Percentiles rank a stretch among this genome's conserved stretches.
Evolutionary conservation across 192 early-diverging fungal species (phyloP).

Genomic region (Haplosporangium gracile): DNA sequence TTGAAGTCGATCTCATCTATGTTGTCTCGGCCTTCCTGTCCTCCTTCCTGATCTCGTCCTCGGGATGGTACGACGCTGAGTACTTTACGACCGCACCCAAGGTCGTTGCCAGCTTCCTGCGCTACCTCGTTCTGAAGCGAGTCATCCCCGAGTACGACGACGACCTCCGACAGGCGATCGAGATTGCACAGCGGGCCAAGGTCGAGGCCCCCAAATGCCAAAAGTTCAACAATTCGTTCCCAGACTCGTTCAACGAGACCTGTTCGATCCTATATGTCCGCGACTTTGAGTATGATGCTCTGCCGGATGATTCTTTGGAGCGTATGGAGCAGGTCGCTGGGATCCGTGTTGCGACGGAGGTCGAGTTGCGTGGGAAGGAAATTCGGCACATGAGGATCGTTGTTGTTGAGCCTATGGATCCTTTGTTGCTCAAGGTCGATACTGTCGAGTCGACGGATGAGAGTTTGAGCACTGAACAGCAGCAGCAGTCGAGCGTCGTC

Average conservation of each 20-base stretch:
- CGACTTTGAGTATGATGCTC: neutral
- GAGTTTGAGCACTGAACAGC: neutral
- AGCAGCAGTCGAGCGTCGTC: neutral
- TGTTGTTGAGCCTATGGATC: neutral
- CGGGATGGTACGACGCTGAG: constrained; percentile 20
- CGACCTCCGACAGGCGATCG: constrained; percentile 11
- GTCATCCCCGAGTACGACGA: constrained; percentile 42
- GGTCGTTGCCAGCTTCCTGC: constrained; percentile 26
- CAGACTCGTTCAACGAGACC: constrained; percentile 11
- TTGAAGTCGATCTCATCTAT: constrained; percentile 30
- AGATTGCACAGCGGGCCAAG: constrained; percentile 18
- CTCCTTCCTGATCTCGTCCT: constrained; percentile 6
- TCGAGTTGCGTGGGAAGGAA: neutral
- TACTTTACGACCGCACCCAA: constrained; percentile 39
- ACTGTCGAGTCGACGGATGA: neutral
- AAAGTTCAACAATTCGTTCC: constrained; percentile 32
- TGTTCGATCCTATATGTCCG: constrained; percentile 11
- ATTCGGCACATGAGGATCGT: neutral
- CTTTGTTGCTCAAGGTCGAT: neutral
- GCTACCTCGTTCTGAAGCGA: constrained; percentile 20
- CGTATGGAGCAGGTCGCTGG: constrained; percentile 13
- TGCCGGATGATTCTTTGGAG: constrained; percentile 14
- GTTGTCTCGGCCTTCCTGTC: constrained; percentile 35
- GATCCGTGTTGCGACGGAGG: neutral
- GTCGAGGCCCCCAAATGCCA: constrained; percentile 17